Conservation (phyloP, 192 early-diverging fungal genomes). For the Backusella tarrabulga region DNA sequence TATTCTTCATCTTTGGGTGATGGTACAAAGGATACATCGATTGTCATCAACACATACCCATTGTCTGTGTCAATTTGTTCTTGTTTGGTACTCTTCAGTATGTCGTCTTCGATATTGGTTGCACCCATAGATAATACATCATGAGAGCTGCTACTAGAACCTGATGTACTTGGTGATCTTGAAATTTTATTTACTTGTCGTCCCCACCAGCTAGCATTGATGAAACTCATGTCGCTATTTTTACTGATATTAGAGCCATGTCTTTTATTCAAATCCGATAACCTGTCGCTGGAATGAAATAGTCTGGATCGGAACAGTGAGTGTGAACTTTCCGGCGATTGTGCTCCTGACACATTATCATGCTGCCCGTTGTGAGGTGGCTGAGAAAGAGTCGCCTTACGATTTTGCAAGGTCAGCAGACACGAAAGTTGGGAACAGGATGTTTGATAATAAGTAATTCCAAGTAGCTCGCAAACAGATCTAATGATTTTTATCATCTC, state of each 20-base stretch:
- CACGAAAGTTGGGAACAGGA: slow-evolving; percentile 18
- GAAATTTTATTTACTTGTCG: not conserved
- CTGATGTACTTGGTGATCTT: not conserved
- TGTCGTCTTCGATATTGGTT: not conserved
- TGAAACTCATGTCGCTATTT: not conserved
- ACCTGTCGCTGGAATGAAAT: slow-evolving; percentile 6
- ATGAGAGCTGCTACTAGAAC: not conserved
- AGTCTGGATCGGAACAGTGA: slow-evolving; percentile 11
- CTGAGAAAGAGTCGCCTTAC: not conserved
- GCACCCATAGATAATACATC: slow-evolving; percentile 6
- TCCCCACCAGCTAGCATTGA: not conserved
- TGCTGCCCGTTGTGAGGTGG: not conserved
- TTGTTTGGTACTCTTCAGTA: not conserved
- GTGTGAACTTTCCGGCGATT: not conserved
- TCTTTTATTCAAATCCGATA: slow-evolving; percentile 12
- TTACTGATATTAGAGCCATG: not conserved
- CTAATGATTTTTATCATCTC: slow-evolving; percentile 17
- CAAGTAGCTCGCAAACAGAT: slow-evolving; percentile 29
- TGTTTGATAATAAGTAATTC: slow-evolving; percentile 25
- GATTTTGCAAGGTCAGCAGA: slow-evolving; percentile 25
- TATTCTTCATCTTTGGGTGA: slow-evolving; percentile 1
- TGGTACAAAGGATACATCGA: slow-evolving; percentile 15
- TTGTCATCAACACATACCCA: slow-evolving; percentile 16
- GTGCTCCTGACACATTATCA: not conserved
- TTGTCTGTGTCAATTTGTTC: not conserved